A percentile compares a stretch with the other conserved stretches of the same genome.
phyloP scores from a whole-genome alignment of 2,329 filamentous ascomycete species.

The Ceratocystis destructans region DNA sequence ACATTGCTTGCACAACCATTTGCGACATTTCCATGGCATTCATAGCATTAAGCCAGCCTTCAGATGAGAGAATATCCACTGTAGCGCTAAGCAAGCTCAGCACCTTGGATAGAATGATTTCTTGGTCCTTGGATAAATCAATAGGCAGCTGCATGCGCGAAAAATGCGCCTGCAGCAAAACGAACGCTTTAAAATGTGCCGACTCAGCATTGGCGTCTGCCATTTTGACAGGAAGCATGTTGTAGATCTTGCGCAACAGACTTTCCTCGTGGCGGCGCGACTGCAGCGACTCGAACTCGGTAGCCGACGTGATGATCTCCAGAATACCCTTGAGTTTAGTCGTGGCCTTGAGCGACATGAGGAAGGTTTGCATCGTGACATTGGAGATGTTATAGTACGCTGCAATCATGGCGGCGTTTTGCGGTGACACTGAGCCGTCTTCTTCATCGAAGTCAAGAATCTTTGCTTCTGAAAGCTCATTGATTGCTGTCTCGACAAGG shows the following conservation, averaged over 20 bases:
- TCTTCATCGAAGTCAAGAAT: constrained; percentile 93
- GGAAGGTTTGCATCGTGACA: constrained; percentile 97
- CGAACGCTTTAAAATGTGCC: constrained; percentile 96
- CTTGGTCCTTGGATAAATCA: constrained; percentile 91
- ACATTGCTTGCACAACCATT: constrained; percentile 98
- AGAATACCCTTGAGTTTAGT: constrained; percentile 95
- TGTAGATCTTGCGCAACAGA: constrained; percentile 81
- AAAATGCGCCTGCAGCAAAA: constrained; percentile 95
- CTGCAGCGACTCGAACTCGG: constrained; percentile 90
- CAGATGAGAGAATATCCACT: constrained; percentile 89
- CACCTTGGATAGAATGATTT: constrained; percentile 70
- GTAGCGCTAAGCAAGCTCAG: constrained; percentile 79
- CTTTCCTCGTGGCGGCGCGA: constrained; percentile 85
- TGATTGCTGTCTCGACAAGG: constrained; percentile 81
- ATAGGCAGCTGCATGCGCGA: constrained; percentile 93
- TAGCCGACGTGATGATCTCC: constrained; percentile 92
- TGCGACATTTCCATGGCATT: constrained; percentile 98
- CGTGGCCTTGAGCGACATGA: constrained; percentile 72
- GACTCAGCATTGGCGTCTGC: constrained; percentile 71
- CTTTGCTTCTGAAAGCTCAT: constrained; percentile 81
- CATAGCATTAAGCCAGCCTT: constrained; percentile 94
- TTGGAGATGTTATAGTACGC: constrained; percentile 99
- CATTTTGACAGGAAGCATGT: constrained; percentile 92
- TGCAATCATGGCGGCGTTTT: constrained; percentile 95
- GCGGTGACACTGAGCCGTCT: constrained; percentile 73